A percentile compares a stretch with the other conserved stretches of the same genome.
These are phyloP conservation scores for Stachybotrys echinatus DNA, from an alignment of 2,329 filamentous ascomycete genomes.

Conservation along the genomic window DNA sequence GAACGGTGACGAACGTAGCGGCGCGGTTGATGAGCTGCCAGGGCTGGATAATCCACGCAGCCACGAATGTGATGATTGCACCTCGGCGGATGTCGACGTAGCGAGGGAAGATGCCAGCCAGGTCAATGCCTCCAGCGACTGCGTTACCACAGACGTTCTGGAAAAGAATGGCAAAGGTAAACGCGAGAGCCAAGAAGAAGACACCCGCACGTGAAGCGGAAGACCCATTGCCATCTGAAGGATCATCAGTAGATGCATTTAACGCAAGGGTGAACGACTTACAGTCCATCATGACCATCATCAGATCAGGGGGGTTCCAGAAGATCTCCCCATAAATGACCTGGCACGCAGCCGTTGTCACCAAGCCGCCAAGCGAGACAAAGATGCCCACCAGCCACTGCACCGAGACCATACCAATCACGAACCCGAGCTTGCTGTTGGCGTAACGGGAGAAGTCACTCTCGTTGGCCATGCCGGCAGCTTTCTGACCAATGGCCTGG, in stretches of 20 bases:
- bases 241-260: not conserved
- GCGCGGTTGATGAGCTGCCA: conserved; percentile 24
- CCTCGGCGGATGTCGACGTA: conserved; percentile 22
- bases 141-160: conserved; percentile 22
- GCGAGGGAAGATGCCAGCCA: conserved; percentile 18
- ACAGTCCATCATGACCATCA: conserved; percentile 20
- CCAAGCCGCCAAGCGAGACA: conserved; percentile 16
- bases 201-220: conserved; percentile 16
- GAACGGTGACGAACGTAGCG: conserved; percentile 17
- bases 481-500: conserved; percentile 18
- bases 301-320: conserved; percentile 19
- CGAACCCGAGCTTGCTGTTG: conserved; percentile 11
- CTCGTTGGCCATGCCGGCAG: conserved; percentile 21
- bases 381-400: conserved; percentile 21
- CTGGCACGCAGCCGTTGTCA: conserved; percentile 20
- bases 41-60: conserved; percentile 19
- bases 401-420: conserved; percentile 17
- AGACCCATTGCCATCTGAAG: conserved; percentile 2
- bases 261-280: not conserved
- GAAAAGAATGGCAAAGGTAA: conserved; percentile 20
- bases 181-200: conserved; percentile 20
- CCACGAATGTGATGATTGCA: conserved; percentile 15
- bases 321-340: conserved; percentile 17
- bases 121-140: conserved; percentile 21
- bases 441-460: conserved; percentile 22